phyloP scores from a whole-genome alignment of 495 filamentous ascomycete genomes.

The Schizothecium vesticola region DNA sequence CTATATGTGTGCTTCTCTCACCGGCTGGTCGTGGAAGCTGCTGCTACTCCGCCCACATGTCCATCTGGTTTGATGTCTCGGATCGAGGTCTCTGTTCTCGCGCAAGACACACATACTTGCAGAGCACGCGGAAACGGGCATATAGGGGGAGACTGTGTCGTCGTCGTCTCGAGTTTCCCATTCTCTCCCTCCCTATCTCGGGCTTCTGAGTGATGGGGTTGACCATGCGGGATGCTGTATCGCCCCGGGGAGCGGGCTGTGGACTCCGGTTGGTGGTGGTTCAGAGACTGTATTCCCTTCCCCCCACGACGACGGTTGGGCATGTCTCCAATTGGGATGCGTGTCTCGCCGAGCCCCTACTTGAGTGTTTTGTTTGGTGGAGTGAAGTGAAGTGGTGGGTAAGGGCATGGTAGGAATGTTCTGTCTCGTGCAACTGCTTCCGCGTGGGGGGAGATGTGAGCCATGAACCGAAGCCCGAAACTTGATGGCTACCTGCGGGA shows the following conservation, averaged over 20 bases:
- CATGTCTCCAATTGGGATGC: not conserved
- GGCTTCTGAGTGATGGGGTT: not conserved
- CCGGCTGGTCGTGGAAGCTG: not conserved
- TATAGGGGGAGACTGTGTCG: not conserved
- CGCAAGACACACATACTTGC: not conserved
- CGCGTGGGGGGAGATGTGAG: not conserved
- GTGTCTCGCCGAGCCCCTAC: constrained; percentile 7
- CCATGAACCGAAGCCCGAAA: not conserved
- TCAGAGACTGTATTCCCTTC: not conserved
- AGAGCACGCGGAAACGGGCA: not conserved
- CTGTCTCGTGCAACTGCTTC: not conserved
- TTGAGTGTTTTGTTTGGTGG: not conserved
- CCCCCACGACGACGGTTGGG: not conserved
- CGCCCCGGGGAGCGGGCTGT: not conserved
- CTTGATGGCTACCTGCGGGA: not conserved
- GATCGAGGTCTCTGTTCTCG: not conserved
- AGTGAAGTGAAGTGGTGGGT: not conserved
- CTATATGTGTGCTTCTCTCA: not conserved
- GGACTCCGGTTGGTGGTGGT: not conserved
- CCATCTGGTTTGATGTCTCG: not conserved
- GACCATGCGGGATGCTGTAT: not conserved
- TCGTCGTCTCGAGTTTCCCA: not conserved
- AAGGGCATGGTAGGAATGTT: not conserved
- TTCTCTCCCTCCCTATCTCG: not conserved
- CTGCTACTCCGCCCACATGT: not conserved